These are phyloP conservation scores for Vigna hirtella DNA, from an alignment of 306 rosid genomes.

Conservation along the genomic window DNA sequence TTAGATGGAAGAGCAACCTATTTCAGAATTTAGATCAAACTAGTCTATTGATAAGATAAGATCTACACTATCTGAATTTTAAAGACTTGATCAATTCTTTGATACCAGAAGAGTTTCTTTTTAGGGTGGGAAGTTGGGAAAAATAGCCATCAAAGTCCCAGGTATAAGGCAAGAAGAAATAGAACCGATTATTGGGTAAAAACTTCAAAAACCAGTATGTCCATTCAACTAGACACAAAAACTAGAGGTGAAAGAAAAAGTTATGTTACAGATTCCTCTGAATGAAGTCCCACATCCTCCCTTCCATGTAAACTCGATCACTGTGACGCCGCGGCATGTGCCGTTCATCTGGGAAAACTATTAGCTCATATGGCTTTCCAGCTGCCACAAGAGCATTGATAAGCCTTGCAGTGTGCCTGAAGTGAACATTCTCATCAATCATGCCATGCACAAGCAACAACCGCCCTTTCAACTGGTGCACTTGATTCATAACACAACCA, in stretches of 20 bases:
- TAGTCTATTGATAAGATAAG: slow-evolving; percentile 1
- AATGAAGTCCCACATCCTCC: slow-evolving; percentile 94
- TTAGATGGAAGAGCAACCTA: slow-evolving; percentile 5
- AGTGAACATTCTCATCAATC: slow-evolving; percentile 98
- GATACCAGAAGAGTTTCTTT: slow-evolving; percentile 30
- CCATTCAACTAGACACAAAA: slow-evolving; percentile 37
- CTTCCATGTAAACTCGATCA: slow-evolving; percentile 92
- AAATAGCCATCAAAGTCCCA: slow-evolving; percentile 30
- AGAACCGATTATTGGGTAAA: slow-evolving; percentile 21
- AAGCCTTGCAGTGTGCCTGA: slow-evolving; percentile 95
- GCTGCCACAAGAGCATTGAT: slow-evolving; percentile 86
- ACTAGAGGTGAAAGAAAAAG: slow-evolving; percentile 35
- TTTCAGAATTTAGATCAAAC: slow-evolving; percentile 21
- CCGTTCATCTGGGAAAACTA: slow-evolving; percentile 90
- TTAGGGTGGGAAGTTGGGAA: slow-evolving; percentile 22
- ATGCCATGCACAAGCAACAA: slow-evolving; percentile 91
- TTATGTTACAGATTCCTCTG: slow-evolving; percentile 67
- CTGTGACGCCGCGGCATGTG: slow-evolving; percentile 89
- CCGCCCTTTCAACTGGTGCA: slow-evolving; percentile 70
- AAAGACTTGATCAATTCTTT: slow-evolving; percentile 7
- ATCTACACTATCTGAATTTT: neutral
- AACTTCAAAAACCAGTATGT: slow-evolving; percentile 34
- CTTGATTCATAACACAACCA: slow-evolving; percentile 78
- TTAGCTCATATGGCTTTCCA: slow-evolving; percentile 80
- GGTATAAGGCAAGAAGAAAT: slow-evolving; percentile 36